A percentile compares a stretch with the other conserved stretches of the same genome.
Conservation (phyloP, 78 protist genomes). For the Chrysochromulina parva region DNA sequence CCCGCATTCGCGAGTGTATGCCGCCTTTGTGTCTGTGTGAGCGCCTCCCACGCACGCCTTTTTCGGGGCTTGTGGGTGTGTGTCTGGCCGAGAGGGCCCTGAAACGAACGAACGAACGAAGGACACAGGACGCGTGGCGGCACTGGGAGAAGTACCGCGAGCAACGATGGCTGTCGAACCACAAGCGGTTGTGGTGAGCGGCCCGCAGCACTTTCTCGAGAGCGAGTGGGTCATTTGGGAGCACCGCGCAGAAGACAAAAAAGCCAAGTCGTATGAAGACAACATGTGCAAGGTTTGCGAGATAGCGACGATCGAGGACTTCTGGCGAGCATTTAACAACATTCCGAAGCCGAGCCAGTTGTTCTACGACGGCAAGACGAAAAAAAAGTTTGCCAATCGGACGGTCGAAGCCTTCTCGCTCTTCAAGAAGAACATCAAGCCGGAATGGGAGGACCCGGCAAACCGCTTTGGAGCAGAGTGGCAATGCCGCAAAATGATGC, state of each 20-base stretch:
- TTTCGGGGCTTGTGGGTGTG: no score
- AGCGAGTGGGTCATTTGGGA: conserved; percentile 16
- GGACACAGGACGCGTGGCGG: no score
- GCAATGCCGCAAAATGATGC: not conserved
- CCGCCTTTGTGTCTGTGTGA: no score
- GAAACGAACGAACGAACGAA: no score
- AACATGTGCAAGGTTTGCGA: not conserved
- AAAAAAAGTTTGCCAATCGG: not conserved
- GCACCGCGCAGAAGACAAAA: not conserved
- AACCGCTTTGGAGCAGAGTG: not conserved
- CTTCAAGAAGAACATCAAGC: conserved; percentile 16
- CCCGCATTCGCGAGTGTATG: no score
- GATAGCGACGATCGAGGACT: conserved; percentile 14
- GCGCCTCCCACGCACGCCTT: no score
- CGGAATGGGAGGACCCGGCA: conserved; percentile 18
- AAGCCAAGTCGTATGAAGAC: not conserved
- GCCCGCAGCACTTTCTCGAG: not conserved
- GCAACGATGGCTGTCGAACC: no score
- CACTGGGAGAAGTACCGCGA: no score
- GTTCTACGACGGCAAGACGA: not conserved
- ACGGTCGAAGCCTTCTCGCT: conserved; percentile 5
- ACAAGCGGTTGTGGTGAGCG: no score
- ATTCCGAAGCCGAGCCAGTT: not conserved
- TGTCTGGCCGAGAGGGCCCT: no score
- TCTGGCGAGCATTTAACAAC: conserved; percentile 8